Evolutionary conservation across 768 basidiomycete species (phyloP), one percentile per base, ranked within the genome.

Genomic region (Psilocybe tampanensis): DNA sequence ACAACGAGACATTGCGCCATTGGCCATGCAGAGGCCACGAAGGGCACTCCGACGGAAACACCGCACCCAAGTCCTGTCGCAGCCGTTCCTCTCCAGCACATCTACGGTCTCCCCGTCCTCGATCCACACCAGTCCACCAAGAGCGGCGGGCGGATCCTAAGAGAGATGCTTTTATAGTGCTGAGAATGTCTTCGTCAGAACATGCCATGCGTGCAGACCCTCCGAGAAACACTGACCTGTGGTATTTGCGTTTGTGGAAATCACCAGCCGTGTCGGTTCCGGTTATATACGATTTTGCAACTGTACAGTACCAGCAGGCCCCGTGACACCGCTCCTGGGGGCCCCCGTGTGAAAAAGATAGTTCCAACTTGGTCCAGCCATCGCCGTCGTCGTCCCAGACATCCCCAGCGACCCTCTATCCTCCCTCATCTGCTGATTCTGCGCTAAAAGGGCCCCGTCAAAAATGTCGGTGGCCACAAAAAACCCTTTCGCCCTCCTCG

Each of bases 21-120:
- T 69, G 76, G 81, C 86, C 89, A 90, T 68, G 72, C 80, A 80
- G 79, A 64, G 70, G 75, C 84, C 81, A 80, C 84, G 84, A 89
- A 92, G 79, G 74, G 78, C 73, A 73, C 58, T 23, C 66, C 83
- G 78, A 65, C 68, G 76, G 72, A 66, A 70, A 71, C 77, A 79
- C 80, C 91, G 90, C 90, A 92, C 91, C 91, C 91, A 92, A 89
- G 88, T 90, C 90, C 83, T 86, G 86, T 91, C 84, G 29, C 62
- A 55, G 29, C 29, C 57, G 44, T 80, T 68, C 57, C 66, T 92
- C 90, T 91, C 83, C 90, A 90, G 88, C 86, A 79, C 68, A 70
- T 73, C 74, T 68, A 93, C 91, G 91, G 88, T 92, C 91, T 88
- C 90, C 79, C 84, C 77, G 84, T 92, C 91, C 82, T 91, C 80